Evolutionary conservation across 768 basidiomycete genomes (phyloP).

Genomic region (Dentipellis fragilis): DNA sequence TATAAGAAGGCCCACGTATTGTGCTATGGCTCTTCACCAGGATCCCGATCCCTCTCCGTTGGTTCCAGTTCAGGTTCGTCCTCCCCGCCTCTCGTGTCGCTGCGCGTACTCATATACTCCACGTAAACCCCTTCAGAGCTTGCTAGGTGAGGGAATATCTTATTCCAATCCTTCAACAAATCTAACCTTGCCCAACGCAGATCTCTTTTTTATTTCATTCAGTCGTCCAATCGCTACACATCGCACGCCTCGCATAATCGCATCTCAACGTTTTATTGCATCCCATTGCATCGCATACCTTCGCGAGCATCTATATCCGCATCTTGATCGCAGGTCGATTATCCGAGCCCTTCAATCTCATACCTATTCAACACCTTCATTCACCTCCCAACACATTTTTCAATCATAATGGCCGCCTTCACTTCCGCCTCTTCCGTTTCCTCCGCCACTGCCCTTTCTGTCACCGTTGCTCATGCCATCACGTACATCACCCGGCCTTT

Average conservation of each 20-base stretch:
- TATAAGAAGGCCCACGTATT: slow-evolving; percentile 20
- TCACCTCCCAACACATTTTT: slow-evolving; percentile 6
- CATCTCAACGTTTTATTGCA: slow-evolving; percentile 9
- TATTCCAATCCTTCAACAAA: background rate
- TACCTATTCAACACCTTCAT: slow-evolving; percentile 1
- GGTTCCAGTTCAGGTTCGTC: slow-evolving; percentile 7
- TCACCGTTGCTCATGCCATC: slow-evolving; percentile 66
- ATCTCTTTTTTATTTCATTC: background rate
- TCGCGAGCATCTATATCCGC: slow-evolving; percentile 25
- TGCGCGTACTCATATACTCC: background rate
- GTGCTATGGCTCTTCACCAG: slow-evolving; percentile 3
- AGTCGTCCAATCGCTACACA: slow-evolving; percentile 17
- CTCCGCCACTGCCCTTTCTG: slow-evolving; percentile 34
- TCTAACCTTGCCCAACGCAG: background rate
- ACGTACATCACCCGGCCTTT: slow-evolving; percentile 65
- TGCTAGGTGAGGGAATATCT: no score
- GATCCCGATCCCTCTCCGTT: slow-evolving; percentile 5
- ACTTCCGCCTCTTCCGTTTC: slow-evolving; percentile 40
- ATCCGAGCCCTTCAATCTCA: slow-evolving; percentile 16
- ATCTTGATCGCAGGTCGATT: slow-evolving; percentile 59
- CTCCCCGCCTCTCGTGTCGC: background rate
- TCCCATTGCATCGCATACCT: slow-evolving; percentile 21
- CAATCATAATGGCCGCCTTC: slow-evolving; percentile 19
- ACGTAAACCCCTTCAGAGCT: no score
- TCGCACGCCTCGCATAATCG: slow-evolving; percentile 14